These are phyloP conservation scores for Rhynchospora tenuis DNA, from an alignment of 176 grass and related monocot species.

Conservation along the genomic window DNA sequence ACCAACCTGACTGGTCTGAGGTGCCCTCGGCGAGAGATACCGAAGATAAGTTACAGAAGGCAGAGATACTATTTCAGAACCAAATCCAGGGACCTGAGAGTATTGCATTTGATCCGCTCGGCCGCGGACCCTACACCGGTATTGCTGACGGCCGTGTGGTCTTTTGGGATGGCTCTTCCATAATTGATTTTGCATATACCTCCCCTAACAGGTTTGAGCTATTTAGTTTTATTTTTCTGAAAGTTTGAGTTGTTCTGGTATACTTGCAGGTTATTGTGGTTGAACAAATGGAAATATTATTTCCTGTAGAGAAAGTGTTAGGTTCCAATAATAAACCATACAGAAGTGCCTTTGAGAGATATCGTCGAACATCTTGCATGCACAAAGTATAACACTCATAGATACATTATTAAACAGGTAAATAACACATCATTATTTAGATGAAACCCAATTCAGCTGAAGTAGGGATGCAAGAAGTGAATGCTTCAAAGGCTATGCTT, in stretches of 20 bases:
- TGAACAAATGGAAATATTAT: neutral
- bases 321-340: neutral
- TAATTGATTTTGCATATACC: conserved; percentile 57
- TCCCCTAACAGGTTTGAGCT: conserved; percentile 58
- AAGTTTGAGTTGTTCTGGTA: neutral
- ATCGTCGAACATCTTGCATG: neutral
- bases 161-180: conserved; percentile 56
- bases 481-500: neutral
- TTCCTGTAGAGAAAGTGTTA: neutral
- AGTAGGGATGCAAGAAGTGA: neutral
- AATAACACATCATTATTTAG: neutral
- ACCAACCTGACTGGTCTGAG: conserved; percentile 39
- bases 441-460: neutral
- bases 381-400: neutral
- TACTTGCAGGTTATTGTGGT: neutral
- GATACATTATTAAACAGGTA: neutral
- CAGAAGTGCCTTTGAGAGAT: neutral
- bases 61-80: conserved; percentile 61
- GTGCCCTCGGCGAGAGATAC: conserved; percentile 43
- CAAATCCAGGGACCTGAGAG: conserved; percentile 89
- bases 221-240: neutral
- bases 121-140: conserved; percentile 77
- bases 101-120: conserved; percentile 68
- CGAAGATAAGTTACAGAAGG: conserved; percentile 43
- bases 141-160: conserved; percentile 83